Conservation (phyloP, 2,329 filamentous ascomycete species). For the Didymella exigua region DNA sequence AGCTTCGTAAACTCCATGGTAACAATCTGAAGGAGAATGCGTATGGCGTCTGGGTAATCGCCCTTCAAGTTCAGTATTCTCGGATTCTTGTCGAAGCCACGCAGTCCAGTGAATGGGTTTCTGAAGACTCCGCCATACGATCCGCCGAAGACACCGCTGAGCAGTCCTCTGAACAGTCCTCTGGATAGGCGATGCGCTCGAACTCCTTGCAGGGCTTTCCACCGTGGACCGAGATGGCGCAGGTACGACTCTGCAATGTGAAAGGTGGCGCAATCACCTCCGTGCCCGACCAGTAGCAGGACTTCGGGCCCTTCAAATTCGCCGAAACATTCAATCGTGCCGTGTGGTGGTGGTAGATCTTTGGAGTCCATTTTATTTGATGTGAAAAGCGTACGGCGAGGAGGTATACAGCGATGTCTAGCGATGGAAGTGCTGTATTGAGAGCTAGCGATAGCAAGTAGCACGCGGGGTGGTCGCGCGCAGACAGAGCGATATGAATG, state of each 20-base stretch:
- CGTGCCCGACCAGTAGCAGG: constrained; percentile 11
- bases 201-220: background rate
- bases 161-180: background rate
- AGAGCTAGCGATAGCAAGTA: background rate
- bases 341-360: background rate
- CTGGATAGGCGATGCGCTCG: background rate
- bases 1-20: constrained; percentile 37
- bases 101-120: background rate
- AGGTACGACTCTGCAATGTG: constrained; percentile 18
- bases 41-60: constrained; percentile 41
- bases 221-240: constrained; percentile 12
- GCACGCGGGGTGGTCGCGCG: background rate
- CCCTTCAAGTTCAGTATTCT: constrained; percentile 33
- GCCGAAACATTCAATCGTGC: constrained; percentile 3
- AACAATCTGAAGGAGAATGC: constrained; percentile 41
- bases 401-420: background rate
- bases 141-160: background rate
- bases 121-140: background rate
- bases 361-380: background rate
- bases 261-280: constrained; percentile 7
- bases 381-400: no score
- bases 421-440: constrained; percentile 1
- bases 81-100: background rate
- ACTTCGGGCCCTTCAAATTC: background rate
- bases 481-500: background rate